Percentiles rank a stretch among this genome's conserved stretches.
phyloP scores from a whole-genome alignment of 192 early-diverging fungal species.

The Linnemannia zychae region DNA sequence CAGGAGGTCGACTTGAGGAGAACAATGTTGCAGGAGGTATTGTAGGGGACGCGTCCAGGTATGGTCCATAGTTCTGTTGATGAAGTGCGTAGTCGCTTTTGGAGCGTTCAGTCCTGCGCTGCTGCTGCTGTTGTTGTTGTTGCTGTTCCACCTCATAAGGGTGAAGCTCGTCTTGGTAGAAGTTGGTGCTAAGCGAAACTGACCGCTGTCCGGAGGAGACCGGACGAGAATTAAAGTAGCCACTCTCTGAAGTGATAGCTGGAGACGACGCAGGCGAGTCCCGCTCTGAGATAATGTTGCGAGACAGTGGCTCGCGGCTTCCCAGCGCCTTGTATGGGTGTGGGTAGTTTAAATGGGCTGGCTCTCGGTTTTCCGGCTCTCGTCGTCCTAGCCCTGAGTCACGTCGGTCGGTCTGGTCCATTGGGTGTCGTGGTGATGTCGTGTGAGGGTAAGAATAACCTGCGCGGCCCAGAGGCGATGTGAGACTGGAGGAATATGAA shows the following conservation, averaged over 20 bases:
- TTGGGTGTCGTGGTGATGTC: slow-evolving; percentile 1
- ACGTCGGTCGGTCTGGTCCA: slow-evolving; percentile 1
- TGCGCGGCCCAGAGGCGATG: not conserved
- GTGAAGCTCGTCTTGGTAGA: slow-evolving; percentile 25
- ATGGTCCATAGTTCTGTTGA: slow-evolving; percentile 55
- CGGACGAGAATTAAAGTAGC: slow-evolving; percentile 11
- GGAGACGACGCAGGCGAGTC: slow-evolving; percentile 10
- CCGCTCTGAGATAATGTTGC: slow-evolving; percentile 4
- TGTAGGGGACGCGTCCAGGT: slow-evolving; percentile 39
- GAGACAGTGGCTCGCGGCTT: slow-evolving; percentile 6
- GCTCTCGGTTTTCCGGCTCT: slow-evolving; percentile 8
- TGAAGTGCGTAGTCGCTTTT: slow-evolving; percentile 50
- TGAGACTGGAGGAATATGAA: not conserved
- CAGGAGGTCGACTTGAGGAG: not conserved
- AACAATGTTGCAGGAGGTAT: slow-evolving; percentile 27
- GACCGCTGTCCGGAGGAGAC: slow-evolving; percentile 26
- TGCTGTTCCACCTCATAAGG: slow-evolving; percentile 22
- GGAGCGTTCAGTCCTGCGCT: slow-evolving; percentile 15
- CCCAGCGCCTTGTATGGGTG: not conserved
- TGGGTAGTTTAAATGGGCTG: not conserved
- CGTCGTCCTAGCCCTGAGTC: slow-evolving; percentile 27
- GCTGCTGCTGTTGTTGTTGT: not conserved
- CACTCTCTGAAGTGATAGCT: not conserved
- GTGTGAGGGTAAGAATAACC: not conserved
- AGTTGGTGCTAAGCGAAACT: not conserved